Conservation (phyloP, 345 rosid species). For the Viola odorata region DNA sequence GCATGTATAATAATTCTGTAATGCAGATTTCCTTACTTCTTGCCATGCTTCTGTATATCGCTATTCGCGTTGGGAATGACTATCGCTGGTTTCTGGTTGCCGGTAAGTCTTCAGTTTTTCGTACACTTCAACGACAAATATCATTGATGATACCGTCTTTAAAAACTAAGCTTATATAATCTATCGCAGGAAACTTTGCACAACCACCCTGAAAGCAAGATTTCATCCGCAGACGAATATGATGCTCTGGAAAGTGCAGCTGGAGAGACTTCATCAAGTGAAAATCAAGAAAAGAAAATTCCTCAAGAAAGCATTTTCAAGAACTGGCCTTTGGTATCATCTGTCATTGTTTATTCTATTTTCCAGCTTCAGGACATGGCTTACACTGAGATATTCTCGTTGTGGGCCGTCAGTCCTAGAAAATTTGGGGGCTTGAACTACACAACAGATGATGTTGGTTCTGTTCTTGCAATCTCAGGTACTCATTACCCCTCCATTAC, state of each 20-base stretch:
- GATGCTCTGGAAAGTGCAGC: constrained; percentile 43
- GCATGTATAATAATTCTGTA: neutral
- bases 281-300: constrained; percentile 24
- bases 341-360: constrained; percentile 74
- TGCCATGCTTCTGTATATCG: constrained; percentile 29
- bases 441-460: constrained; percentile 60
- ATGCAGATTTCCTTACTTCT: constrained; percentile 10
- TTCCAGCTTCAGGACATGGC: constrained; percentile 96
- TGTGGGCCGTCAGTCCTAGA: constrained; percentile 87
- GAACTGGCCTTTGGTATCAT: constrained; percentile 92
- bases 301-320: constrained; percentile 37
- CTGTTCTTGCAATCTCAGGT: constrained; percentile 77
- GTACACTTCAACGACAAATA: too few relatives aligned
- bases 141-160: too few relatives aligned
- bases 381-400: constrained; percentile 84
- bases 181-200: constrained; percentile 6
- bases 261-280: constrained; percentile 21
- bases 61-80: constrained; percentile 52
- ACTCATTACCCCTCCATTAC: too few relatives aligned
- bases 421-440: constrained; percentile 66
- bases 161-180: neutral
- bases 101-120: too few relatives aligned
- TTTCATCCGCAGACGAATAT: constrained; percentile 22
- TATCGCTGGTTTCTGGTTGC: constrained; percentile 52
- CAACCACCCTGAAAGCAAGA: neutral